A percentile compares a stretch with the other conserved stretches of the same genome.
Evolutionary conservation across 257 asterid genomes (phyloP).

Genomic region (Ophiorrhiza pumila): DNA sequence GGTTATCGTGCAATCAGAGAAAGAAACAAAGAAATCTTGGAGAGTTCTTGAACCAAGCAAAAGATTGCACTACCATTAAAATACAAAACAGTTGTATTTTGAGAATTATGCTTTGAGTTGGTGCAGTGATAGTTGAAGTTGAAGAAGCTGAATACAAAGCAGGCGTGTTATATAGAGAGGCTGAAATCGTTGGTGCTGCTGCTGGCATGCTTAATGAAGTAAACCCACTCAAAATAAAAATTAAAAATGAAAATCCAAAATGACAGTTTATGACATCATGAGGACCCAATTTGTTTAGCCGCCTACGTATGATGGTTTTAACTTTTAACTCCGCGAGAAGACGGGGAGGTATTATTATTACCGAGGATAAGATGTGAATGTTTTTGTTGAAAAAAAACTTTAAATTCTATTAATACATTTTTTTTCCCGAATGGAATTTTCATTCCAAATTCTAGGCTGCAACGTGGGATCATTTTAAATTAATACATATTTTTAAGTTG

Average conservation of each 20-base stretch:
- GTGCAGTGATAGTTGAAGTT: neutral
- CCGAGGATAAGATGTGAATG: too few relatives aligned
- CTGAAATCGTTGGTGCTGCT: neutral
- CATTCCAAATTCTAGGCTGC: too few relatives aligned
- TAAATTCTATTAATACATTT: too few relatives aligned
- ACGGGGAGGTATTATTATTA: too few relatives aligned
- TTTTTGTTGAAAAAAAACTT: too few relatives aligned
- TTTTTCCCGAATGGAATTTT: too few relatives aligned
- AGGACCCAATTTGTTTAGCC: neutral
- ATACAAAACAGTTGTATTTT: neutral
- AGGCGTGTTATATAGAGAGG: slow-evolving; percentile 1
- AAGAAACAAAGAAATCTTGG: neutral
- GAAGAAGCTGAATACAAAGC: neutral
- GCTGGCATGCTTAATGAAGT: neutral
- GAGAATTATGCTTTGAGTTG: neutral
- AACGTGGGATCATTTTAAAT: too few relatives aligned
- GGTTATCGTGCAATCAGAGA: neutral
- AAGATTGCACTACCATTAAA: too few relatives aligned
- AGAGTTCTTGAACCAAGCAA: too few relatives aligned
- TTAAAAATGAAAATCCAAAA: neutral
- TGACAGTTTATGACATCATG: neutral
- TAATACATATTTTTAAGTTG: too few relatives aligned
- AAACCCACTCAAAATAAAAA: neutral
- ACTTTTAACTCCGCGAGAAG: too few relatives aligned
- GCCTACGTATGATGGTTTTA: too few relatives aligned